Evolutionary conservation across 305 asterid species (phyloP).

Genomic region (Fraxinus sp.): DNA sequence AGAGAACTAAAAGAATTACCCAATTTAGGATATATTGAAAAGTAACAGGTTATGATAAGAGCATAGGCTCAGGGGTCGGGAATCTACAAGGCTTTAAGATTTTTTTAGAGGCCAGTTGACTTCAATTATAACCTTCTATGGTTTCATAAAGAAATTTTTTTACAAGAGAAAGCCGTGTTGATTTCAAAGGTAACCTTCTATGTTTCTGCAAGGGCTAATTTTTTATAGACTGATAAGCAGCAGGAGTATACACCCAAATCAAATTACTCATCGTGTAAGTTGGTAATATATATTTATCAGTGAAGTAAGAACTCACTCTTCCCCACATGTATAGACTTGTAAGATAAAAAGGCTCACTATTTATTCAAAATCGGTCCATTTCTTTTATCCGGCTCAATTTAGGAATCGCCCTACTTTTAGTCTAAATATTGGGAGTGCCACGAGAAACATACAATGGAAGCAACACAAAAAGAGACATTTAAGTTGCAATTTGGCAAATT

Average conservation of each 20-base stretch:
- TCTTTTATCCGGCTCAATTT: neutral
- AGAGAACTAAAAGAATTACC: neutral
- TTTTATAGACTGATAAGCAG: neutral
- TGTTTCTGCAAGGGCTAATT: neutral
- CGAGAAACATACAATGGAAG: neutral
- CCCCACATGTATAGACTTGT: neutral
- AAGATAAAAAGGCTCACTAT: neutral
- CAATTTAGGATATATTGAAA: neutral
- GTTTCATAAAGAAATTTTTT: neutral
- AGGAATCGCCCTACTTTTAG: neutral
- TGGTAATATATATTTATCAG: neutral
- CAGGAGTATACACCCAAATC: neutral
- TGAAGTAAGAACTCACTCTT: neutral
- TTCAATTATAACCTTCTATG: neutral
- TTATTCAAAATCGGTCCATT: neutral
- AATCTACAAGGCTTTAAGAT: neutral
- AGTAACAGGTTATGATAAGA: neutral
- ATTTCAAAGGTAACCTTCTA: neutral
- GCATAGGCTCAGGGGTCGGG: neutral
- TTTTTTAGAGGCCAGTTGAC: neutral
- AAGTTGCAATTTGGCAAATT: neutral
- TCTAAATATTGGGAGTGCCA: neutral
- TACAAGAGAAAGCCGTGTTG: neutral
- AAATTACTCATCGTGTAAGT: neutral
- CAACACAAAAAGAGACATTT: neutral